These are phyloP conservation scores for Mortierella alpina DNA, from an alignment of 192 early-diverging fungal species.

Conservation along the genomic window DNA sequence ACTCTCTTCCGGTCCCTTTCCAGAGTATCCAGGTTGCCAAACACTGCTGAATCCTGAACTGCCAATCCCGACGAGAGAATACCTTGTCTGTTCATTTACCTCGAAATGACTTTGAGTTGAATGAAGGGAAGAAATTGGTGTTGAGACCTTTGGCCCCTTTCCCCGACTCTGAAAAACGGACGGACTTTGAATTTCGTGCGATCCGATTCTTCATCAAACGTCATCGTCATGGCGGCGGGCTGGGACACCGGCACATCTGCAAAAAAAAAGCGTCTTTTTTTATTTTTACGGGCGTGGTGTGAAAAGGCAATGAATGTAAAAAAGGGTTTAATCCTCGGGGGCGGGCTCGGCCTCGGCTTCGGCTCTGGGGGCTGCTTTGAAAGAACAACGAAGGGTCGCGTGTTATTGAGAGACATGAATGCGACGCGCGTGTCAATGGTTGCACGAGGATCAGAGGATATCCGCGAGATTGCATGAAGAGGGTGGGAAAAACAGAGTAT, in stretches of 20 bases:
- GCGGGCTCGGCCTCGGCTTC: conserved; percentile 35
- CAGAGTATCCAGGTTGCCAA: no score
- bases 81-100: neutral
- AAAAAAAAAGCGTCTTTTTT: no score
- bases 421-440: neutral
- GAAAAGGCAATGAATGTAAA: neutral
- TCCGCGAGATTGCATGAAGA: neutral
- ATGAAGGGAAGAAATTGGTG: no score
- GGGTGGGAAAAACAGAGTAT: neutral
- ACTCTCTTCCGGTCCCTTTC: no score
- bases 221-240: no score
- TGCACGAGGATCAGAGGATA: neutral
- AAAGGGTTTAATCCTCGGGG: conserved; percentile 33
- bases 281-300: neutral
- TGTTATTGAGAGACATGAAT: neutral
- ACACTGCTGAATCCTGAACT: no score
- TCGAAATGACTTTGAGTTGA: neutral
- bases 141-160: no score
- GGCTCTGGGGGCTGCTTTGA: conserved; percentile 23
- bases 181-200: no score
- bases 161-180: no score
- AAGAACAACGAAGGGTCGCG: neutral
- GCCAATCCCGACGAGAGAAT: neutral
- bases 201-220: no score
- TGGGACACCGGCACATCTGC: no score